phyloP scores from a whole-genome alignment of 768 basidiomycete species.

The Lactarius evosmus region DNA sequence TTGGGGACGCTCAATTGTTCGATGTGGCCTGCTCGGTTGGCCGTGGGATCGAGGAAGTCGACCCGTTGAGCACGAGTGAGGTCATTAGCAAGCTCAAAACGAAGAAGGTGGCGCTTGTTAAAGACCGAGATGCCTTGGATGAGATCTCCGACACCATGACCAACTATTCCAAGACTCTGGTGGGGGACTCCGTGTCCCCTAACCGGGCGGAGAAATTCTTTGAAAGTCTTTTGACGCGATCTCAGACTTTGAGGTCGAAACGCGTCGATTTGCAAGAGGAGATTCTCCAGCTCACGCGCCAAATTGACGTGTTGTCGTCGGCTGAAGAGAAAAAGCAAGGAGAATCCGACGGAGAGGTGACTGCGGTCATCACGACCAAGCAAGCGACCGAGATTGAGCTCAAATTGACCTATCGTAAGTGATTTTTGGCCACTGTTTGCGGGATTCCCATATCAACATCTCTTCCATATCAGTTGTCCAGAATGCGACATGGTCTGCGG shows the following conservation, averaged over 20 bases:
- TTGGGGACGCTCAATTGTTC: slow-evolving; percentile 47
- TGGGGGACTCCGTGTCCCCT: slow-evolving; percentile 42
- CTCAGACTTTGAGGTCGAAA: slow-evolving; percentile 37
- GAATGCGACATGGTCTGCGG: slow-evolving; percentile 49
- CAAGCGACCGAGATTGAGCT: slow-evolving; percentile 40
- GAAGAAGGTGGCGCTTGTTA: slow-evolving; percentile 38
- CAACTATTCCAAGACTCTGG: slow-evolving; percentile 44
- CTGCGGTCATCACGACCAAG: slow-evolving; percentile 44
- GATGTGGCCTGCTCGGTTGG: slow-evolving; percentile 52
- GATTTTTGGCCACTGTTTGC: neutral
- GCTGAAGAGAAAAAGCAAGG: slow-evolving; percentile 38
- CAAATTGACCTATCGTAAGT: slow-evolving; percentile 52
- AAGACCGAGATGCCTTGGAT: slow-evolving; percentile 40
- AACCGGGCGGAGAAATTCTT: slow-evolving; percentile 42
- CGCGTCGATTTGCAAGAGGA: slow-evolving; percentile 40
- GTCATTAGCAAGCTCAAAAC: slow-evolving; percentile 32
- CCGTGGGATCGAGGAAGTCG: slow-evolving; percentile 27
- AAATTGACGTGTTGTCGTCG: slow-evolving; percentile 39
- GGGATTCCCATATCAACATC: neutral
- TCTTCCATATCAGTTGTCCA: slow-evolving; percentile 43
- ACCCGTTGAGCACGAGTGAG: slow-evolving; percentile 30
- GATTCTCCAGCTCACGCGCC: slow-evolving; percentile 34
- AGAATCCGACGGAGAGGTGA: slow-evolving; percentile 34
- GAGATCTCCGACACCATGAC: slow-evolving; percentile 43
- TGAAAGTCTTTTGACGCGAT: slow-evolving; percentile 40